Base-by-base conservation (phyloP, 495 filamentous ascomycete genomes). In the Letharia lupina region DNA sequence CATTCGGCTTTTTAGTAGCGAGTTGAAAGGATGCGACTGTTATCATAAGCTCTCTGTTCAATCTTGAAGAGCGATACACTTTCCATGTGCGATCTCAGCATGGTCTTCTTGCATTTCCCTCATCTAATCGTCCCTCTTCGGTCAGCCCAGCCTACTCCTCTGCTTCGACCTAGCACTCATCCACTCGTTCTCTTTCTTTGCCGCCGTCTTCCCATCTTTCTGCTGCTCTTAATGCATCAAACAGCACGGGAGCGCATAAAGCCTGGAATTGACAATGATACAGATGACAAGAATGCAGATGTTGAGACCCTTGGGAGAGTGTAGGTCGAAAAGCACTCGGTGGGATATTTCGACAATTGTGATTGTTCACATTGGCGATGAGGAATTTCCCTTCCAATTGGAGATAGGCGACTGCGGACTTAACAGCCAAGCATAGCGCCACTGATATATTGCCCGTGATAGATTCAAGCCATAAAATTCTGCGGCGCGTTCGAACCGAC, bases 381-480 rank as follows among this genome's bases (percentile, higher is more conserved):
- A 10, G 12, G 10, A 28, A 28, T 54, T 12, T 35, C 11, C 37
- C 12, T 0, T 0, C 5, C 0, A 35, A 15, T 28, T 2, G 23
- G 2, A 45, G 15, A 61, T n/a, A 15, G 0, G 8, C 9, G 11
- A 61, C 35, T 37, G 54, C 54, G 6, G 54, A 61, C 64, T 78
- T 71, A 90, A 74, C 11, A 86, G 87, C 86, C 86, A 89, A 7
- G 83, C 87, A 76, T 86, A 87, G 0, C 87, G 86, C 84, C 86
- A 90, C 3, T 72, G 68, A 72, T 85, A 90, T 72, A 89, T 87
- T 0, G 70, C 72, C 2, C 84, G 81, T 9, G 83, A 80, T n/a
- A 90, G 66, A 45, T 81, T 81, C 42, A 90, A 70, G 5, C 79
- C 69, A 75, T 90, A 88, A 72, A 91, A 90, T 0, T 79, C 77